Evolutionary conservation across 371 early-diverging fungal species (phyloP), one percentile per base, ranked within the genome.

Genomic region (Massospora cicadina): DNA sequence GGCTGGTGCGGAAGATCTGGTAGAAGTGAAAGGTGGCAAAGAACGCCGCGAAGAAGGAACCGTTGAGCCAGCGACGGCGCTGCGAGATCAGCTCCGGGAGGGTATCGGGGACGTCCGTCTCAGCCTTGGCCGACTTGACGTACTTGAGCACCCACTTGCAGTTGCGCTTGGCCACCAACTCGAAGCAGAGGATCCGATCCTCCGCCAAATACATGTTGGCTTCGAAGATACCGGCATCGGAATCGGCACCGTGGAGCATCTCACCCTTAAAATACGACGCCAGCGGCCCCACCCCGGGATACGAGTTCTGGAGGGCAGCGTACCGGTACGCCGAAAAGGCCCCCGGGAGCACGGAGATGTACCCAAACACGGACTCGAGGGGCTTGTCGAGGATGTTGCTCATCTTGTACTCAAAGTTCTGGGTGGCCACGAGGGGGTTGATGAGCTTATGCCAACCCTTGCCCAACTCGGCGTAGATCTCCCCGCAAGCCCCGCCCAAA

Each of bases 391-490:
- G 74, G 55, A 90, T 89, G 67, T 88, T 90, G 63, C 79, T 79
- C 84, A 84, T 84, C 72, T 85, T 86, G 75, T 88, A 89, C 73
- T 90, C 90, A 73, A 88, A 90, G 68, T 88, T 90, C 68, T 90
- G 88, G 1, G 82, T 79, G 2, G 90, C 90, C 0, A 88, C 86
- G 10, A 89, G 67, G 1, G 88, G 88, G 68, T 88, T 88, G n/a
- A 75, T 63, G 54, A 77, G 68, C 58, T 84, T 81, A 21, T 69
- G 65, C 58, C 74, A 76, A n/a, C 67, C 79, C 3, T 71, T 68
- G 26, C 85, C 83, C 43, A 75, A 68, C 70, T 80, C 77, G n/a
- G 79, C 82, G 26, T 76, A 73, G 59, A 84, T 82, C 68, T 86
- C 86, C 54, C 84, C 85, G 68, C 85, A 91, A 2, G 89, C 90